Evolutionary conservation across 2,329 filamentous ascomycete genomes (phyloP).

Genomic region (Cadophora sp.): DNA sequence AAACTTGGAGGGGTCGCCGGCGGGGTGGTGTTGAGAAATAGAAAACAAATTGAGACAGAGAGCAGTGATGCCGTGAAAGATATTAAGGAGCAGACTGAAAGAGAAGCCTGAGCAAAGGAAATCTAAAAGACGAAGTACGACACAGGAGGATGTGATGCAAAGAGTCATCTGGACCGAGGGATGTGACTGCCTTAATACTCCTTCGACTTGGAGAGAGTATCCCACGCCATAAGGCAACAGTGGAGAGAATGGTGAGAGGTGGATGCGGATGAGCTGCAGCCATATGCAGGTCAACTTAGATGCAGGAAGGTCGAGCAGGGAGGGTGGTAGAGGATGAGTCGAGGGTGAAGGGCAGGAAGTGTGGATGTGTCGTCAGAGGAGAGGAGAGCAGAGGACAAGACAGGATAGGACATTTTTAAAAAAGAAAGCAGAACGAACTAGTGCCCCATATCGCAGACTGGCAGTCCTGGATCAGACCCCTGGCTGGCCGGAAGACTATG

Average conservation of each 20-base stretch:
- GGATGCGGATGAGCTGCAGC: conserved; percentile 29
- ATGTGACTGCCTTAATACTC: conserved; percentile 45
- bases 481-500: conserved; percentile 25
- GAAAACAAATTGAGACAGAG: conserved; percentile 32
- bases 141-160: conserved; percentile 38
- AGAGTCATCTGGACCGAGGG: conserved; percentile 43
- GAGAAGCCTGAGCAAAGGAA: conserved; percentile 44
- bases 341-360: conserved; percentile 33
- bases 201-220: conserved; percentile 29
- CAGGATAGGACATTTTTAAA: conserved; percentile 13
- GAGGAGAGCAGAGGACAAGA: no score
- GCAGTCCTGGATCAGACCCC: conserved; percentile 4
- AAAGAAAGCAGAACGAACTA: conserved; percentile 17
- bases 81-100: conserved; percentile 42
- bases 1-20: conserved; percentile 27
- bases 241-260: conserved; percentile 27
- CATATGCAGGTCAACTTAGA: conserved; percentile 41
- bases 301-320: conserved; percentile 39
- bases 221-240: conserved; percentile 42
- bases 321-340: conserved; percentile 37
- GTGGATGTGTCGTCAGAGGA: conserved; percentile 36
- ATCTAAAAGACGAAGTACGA: conserved; percentile 37
- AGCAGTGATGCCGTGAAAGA: conserved; percentile 41
- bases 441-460: conserved; percentile 5
- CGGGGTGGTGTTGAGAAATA: conserved; percentile 21